Percentiles rank a stretch among this genome's conserved stretches.
Evolutionary conservation across 768 basidiomycete species (phyloP).

Genomic region (Naganishia antarctica): DNA sequence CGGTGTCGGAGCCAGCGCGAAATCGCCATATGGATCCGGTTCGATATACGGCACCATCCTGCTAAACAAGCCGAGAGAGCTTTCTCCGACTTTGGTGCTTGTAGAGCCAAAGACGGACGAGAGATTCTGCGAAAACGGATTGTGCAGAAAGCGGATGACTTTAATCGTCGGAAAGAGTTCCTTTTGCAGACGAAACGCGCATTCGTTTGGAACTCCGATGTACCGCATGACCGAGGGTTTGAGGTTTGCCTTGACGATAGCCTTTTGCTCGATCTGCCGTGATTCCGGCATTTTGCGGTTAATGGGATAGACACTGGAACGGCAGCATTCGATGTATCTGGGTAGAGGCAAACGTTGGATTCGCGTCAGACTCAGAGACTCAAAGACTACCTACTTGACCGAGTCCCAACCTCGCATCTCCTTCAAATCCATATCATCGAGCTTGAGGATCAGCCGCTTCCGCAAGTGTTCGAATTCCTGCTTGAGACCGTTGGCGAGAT

Average conservation of each 20-base stretch:
- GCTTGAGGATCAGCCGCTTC: too few relatives aligned
- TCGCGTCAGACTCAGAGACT: too few relatives aligned
- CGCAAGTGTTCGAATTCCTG: too few relatives aligned
- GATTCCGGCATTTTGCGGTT: too few relatives aligned
- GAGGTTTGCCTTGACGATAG: background rate
- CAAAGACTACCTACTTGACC: too few relatives aligned
- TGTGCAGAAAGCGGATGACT: background rate
- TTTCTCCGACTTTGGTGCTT: background rate
- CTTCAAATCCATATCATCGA: too few relatives aligned
- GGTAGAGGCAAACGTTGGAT: too few relatives aligned
- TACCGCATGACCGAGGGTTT: background rate
- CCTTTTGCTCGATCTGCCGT: too few relatives aligned
- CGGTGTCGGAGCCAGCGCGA: background rate
- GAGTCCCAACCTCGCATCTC: too few relatives aligned
- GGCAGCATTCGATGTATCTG: too few relatives aligned
- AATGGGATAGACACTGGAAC: too few relatives aligned
- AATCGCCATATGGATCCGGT: background rate
- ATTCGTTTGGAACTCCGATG: background rate
- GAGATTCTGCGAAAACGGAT: background rate
- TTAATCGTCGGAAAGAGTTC: constrained; percentile 4
- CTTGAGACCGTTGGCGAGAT: too few relatives aligned
- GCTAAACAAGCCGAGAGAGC: background rate
- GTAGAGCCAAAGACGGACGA: background rate
- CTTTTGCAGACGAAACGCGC: background rate
- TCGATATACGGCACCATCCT: background rate